Percentiles rank a stretch among this genome's conserved stretches.
Conservation (phyloP, 192 early-diverging fungal species). For the Coemansia nantahalensis region DNA sequence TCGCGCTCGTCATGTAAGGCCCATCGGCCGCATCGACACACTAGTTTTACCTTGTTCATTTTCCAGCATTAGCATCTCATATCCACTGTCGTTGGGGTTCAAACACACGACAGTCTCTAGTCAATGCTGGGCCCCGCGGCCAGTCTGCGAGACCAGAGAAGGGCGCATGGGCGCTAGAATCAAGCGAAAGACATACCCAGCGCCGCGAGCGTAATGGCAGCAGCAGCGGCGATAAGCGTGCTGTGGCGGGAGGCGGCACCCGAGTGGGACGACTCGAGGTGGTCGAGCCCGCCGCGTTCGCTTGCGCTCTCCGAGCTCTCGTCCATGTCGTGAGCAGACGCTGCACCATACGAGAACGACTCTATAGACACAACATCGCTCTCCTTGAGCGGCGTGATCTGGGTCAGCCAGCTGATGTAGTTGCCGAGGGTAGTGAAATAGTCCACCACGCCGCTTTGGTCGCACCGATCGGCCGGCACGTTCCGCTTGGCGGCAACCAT, state of each 20-base stretch:
- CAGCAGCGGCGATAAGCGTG: constrained; percentile 7
- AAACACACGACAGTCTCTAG: too few relatives aligned
- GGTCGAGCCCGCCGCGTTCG: constrained; percentile 7
- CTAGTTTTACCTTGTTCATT: too few relatives aligned
- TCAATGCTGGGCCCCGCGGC: too few relatives aligned
- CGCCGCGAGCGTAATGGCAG: constrained; percentile 4
- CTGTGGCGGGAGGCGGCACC: constrained; percentile 1
- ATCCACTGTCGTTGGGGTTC: too few relatives aligned
- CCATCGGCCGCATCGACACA: too few relatives aligned
- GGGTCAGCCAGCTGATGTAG: constrained; percentile 49
- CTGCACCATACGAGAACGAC: constrained; percentile 18
- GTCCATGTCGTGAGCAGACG: not conserved
- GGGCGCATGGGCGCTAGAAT: too few relatives aligned
- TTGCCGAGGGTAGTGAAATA: constrained; percentile 51
- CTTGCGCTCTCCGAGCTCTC: constrained; percentile 8
- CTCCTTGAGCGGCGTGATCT: constrained; percentile 38
- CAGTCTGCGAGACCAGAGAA: too few relatives aligned
- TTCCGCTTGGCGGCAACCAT: constrained; percentile 35
- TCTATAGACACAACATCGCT: constrained; percentile 38
- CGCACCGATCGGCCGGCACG: constrained; percentile 28
- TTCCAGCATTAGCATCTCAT: too few relatives aligned
- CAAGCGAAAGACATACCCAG: too few relatives aligned
- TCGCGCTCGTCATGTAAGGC: too few relatives aligned
- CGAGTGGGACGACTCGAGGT: constrained; percentile 1
- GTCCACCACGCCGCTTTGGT: constrained; percentile 16